A percentile compares a stretch with the other conserved stretches of the same genome.
Conservation (phyloP, 2,329 filamentous ascomycete species). For the Xylaria sp. region DNA sequence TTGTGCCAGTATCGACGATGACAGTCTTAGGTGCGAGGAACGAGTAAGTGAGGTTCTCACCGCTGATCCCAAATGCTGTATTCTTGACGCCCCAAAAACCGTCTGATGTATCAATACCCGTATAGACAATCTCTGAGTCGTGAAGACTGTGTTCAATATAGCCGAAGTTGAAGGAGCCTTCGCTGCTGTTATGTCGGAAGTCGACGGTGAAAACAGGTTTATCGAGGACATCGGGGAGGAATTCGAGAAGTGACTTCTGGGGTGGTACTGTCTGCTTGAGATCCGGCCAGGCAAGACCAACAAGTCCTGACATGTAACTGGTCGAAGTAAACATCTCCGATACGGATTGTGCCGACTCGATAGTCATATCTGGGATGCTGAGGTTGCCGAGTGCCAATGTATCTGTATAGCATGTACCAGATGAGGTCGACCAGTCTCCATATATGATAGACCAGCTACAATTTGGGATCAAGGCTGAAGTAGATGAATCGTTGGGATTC, state of each 20-base stretch:
- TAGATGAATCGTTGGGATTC: slow-evolving; percentile 57
- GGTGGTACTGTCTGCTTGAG: slow-evolving; percentile 57
- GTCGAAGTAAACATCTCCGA: slow-evolving; percentile 57
- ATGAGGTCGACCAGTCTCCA: slow-evolving; percentile 54
- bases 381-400: slow-evolving; percentile 59
- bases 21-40: slow-evolving; percentile 57
- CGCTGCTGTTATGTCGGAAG: slow-evolving; percentile 58
- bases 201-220: slow-evolving; percentile 61
- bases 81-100: slow-evolving; percentile 55
- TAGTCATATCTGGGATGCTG: slow-evolving; percentile 56
- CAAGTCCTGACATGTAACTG: slow-evolving; percentile 58
- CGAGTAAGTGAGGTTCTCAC: slow-evolving; percentile 50
- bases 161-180: slow-evolving; percentile 62
- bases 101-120: slow-evolving; percentile 62
- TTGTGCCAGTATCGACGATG: slow-evolving; percentile 76
- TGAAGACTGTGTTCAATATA: slow-evolving; percentile 56
- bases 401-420: slow-evolving; percentile 63
- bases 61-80: slow-evolving; percentile 51
- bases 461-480: slow-evolving; percentile 54
- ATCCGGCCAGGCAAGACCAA: slow-evolving; percentile 62
- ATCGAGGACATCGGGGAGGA: slow-evolving; percentile 55
- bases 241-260: slow-evolving; percentile 58
- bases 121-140: slow-evolving; percentile 56
- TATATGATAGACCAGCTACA: slow-evolving; percentile 62
- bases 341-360: slow-evolving; percentile 60